phyloP scores from a whole-genome alignment of 208 protist genomes.

The Leishmania turanica region DNA sequence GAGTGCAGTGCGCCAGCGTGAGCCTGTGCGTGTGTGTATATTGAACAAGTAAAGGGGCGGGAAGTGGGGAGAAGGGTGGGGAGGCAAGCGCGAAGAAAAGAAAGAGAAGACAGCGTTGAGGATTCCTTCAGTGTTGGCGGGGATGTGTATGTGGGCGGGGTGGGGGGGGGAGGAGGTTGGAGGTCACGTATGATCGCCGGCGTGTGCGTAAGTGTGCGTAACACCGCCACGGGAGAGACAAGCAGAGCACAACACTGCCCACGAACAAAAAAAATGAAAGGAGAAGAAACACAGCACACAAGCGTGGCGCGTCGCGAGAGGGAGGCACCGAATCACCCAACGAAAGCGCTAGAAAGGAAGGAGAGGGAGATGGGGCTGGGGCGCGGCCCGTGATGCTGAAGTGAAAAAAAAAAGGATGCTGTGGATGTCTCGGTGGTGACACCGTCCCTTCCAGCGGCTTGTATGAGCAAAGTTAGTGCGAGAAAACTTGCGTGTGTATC shows the following conservation, averaged over 20 bases:
- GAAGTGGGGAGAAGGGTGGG: neutral
- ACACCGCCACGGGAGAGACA: neutral
- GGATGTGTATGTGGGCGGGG: neutral
- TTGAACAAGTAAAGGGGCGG: neutral
- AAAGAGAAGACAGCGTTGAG: neutral
- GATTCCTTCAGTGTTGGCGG: neutral
- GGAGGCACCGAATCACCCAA: neutral
- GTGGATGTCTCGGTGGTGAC: neutral
- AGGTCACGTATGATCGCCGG: neutral
- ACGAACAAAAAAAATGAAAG: neutral
- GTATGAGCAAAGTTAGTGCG: neutral
- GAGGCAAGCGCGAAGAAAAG: constrained; percentile 1
- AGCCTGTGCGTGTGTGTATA: constrained; percentile 1
- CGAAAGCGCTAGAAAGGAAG: constrained; percentile 1
- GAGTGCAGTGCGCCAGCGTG: neutral
- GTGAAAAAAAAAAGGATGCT: constrained; percentile 1
- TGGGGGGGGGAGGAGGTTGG: neutral
- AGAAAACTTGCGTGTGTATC: neutral
- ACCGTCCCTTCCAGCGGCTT: neutral
- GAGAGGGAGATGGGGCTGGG: neutral
- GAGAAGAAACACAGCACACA: neutral
- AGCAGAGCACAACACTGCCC: neutral
- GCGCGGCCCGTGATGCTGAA: neutral
- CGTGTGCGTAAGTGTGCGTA: neutral
- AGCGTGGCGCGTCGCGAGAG: neutral